Evolutionary conservation across 306 rosid species (phyloP).

Genomic region (Lathyrus tuberosus): DNA sequence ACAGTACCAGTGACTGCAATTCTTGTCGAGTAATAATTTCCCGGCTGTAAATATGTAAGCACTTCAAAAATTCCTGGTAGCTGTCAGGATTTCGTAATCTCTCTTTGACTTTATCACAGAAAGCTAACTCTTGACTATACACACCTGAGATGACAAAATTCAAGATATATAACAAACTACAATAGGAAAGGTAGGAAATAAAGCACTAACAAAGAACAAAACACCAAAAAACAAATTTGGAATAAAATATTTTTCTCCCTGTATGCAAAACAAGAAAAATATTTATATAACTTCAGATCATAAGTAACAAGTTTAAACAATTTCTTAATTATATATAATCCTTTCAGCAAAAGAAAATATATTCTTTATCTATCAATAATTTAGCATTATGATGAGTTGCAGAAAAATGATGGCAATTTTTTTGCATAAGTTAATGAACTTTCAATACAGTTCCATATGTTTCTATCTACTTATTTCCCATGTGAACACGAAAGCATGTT

Average conservation of each 20-base stretch:
- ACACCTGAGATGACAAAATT: slow-evolving; percentile 56
- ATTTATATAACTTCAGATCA: slow-evolving; percentile 12
- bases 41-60: slow-evolving; percentile 93
- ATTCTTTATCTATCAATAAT: slow-evolving; percentile 6
- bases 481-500: slow-evolving; percentile 13
- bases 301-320: slow-evolving; percentile 28
- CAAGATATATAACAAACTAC: slow-evolving; percentile 32
- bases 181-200: slow-evolving; percentile 17
- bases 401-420: slow-evolving; percentile 28
- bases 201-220: slow-evolving; percentile 18
- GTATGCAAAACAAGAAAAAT: slow-evolving; percentile 38
- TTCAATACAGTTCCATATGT: slow-evolving; percentile 21
- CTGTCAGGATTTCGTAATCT: slow-evolving; percentile 73
- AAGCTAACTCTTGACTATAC: slow-evolving; percentile 76
- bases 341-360: slow-evolving; percentile 24
- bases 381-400: slow-evolving; percentile 12
- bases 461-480: slow-evolving; percentile 18
- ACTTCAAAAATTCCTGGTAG: slow-evolving; percentile 97
- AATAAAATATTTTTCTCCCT: slow-evolving; percentile 15
- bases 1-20: slow-evolving; percentile 83
- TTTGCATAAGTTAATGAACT: slow-evolving; percentile 20
- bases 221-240: slow-evolving; percentile 19
- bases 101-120: slow-evolving; percentile 88
- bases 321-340: slow-evolving; percentile 23
- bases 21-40: slow-evolving; percentile 88